Evolutionary conservation across 1,284 basidiomycete genomes (phyloP).

Genomic region (Cerioporus squamosus): DNA sequence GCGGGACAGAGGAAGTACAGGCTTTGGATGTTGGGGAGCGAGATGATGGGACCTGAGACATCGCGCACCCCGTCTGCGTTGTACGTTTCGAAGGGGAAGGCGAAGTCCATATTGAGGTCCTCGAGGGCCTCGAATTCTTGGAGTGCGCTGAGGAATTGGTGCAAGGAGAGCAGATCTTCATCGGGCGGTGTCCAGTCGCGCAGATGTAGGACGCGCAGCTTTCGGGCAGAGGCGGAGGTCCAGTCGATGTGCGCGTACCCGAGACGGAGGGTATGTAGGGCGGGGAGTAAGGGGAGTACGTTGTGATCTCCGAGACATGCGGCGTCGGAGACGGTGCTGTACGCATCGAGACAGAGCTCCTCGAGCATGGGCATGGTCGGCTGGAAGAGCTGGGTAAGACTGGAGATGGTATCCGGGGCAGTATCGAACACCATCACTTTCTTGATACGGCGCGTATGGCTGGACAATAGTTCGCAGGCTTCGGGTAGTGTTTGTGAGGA

Average conservation of each 20-base stretch:
- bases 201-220: neutral
- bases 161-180: neutral
- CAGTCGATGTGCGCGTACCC: neutral
- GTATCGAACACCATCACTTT: neutral
- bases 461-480: neutral
- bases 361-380: neutral
- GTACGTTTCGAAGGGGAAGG: neutral
- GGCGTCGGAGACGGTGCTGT: neutral
- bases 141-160: neutral
- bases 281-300: neutral
- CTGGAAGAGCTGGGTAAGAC: neutral
- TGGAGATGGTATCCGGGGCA: neutral
- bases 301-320: neutral
- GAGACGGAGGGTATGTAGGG: neutral
- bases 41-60: neutral
- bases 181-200: neutral
- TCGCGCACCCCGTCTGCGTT: neutral
- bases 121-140: neutral
- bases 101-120: neutral
- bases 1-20: neutral
- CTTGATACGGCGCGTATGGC: neutral
- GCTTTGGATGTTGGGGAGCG: neutral
- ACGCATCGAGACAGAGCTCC: neutral
- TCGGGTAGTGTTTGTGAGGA: neutral
- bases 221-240: neutral